Conservation (phyloP, 2,329 filamentous ascomycete genomes). For the Fusarium sp. region DNA sequence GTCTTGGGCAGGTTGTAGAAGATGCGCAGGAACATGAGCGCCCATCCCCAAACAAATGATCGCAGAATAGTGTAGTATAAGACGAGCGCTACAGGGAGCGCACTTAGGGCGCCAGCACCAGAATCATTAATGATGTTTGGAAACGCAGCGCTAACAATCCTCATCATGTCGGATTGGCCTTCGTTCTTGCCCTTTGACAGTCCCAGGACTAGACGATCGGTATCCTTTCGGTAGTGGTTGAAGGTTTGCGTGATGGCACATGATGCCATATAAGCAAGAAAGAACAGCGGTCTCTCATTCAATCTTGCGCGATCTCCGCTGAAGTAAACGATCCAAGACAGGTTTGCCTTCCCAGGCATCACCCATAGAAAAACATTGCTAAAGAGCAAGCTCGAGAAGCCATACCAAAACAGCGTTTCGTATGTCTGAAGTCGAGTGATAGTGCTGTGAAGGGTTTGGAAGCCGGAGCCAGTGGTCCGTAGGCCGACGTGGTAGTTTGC, state of each 20-base stretch:
- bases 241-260: conserved; percentile 77
- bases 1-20: conserved; percentile 81
- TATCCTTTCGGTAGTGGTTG: conserved; percentile 77
- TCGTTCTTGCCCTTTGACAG: conserved; percentile 44
- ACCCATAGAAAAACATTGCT: conserved; percentile 84
- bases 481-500: conserved; percentile 81
- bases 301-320: conserved; percentile 77
- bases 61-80: conserved; percentile 74
- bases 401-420: conserved; percentile 80
- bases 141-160: conserved; percentile 53
- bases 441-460: conserved; percentile 70
- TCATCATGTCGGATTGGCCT: conserved; percentile 47
- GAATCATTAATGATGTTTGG: conserved; percentile 54
- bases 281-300: conserved; percentile 87
- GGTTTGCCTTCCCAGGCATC: conserved; percentile 65
- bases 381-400: conserved; percentile 81
- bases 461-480: conserved; percentile 75
- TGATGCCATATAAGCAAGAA: conserved; percentile 75
- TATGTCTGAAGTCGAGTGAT: conserved; percentile 69
- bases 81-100: conserved; percentile 60
- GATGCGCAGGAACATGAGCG: conserved; percentile 75
- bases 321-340: conserved; percentile 79
- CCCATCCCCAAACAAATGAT: conserved; percentile 72
- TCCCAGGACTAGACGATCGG: conserved; percentile 70
- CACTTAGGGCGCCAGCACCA: conserved; percentile 54